Evolutionary conservation across 176 grass and related monocot species (phyloP).

Genomic region (Musa itinerans): DNA sequence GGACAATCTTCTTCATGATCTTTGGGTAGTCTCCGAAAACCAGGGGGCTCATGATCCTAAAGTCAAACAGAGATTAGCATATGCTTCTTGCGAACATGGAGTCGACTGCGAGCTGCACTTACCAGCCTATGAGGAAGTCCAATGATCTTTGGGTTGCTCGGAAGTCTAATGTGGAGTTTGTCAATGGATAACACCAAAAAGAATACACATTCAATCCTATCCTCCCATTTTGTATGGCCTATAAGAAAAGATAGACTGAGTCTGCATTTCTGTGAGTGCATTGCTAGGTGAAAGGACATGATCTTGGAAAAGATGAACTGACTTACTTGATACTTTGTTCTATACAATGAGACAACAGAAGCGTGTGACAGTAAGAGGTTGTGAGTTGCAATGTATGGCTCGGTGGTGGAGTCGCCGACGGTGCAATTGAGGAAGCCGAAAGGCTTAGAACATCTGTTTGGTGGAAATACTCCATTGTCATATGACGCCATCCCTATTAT

Average conservation of each 20-base stretch:
- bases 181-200: slow-evolving; percentile 33
- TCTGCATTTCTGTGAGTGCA: too few relatives aligned
- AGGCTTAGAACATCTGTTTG: slow-evolving; percentile 43
- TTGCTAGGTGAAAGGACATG: too few relatives aligned
- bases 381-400: slow-evolving; percentile 51
- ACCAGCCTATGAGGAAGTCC: slow-evolving; percentile 11
- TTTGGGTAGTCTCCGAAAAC: slow-evolving; percentile 72
- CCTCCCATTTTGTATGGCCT: slow-evolving; percentile 42
- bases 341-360: slow-evolving; percentile 37
- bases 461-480: slow-evolving; percentile 27
- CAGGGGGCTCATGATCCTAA: slow-evolving; percentile 59
- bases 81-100: background rate
- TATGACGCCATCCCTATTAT: slow-evolving; percentile 11
- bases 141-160: slow-evolving; percentile 7
- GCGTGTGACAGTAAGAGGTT: slow-evolving; percentile 46
- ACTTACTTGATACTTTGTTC: slow-evolving; percentile 43
- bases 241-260: background rate
- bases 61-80: background rate
- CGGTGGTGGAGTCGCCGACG: slow-evolving; percentile 37
- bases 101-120: background rate
- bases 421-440: slow-evolving; percentile 39
- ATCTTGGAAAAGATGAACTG: too few relatives aligned
- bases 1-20: slow-evolving; percentile 50
- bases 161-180: slow-evolving; percentile 33
- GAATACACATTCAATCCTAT: slow-evolving; percentile 46